A percentile compares a stretch with the other conserved stretches of the same genome.
phyloP scores from a whole-genome alignment of 257 asterid species.

The Marsdenia floribunda region DNA sequence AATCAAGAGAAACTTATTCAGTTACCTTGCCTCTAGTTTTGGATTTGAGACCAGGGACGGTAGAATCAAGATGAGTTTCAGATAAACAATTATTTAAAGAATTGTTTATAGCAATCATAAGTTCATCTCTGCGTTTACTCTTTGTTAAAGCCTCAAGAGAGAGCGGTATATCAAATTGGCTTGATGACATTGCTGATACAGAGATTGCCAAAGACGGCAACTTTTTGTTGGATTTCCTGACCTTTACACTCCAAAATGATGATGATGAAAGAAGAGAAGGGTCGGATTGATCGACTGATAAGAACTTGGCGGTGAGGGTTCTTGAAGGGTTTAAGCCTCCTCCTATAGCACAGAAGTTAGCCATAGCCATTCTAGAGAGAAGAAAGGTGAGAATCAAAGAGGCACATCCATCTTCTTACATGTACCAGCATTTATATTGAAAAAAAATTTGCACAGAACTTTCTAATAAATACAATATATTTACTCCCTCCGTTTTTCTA shows the following conservation, averaged over 20 bases:
- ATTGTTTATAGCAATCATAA: constrained; percentile 46
- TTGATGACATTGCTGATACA: constrained; percentile 37
- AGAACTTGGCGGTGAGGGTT: constrained; percentile 26
- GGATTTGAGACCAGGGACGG: constrained; percentile 64
- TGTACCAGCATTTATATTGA: too few relatives aligned
- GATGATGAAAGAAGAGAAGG: constrained; percentile 17
- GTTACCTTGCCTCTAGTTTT: constrained; percentile 86
- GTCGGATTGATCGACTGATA: constrained; percentile 9
- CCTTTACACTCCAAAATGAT: constrained; percentile 14
- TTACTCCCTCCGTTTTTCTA: too few relatives aligned
- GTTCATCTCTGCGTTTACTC: constrained; percentile 44
- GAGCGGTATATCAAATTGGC: constrained; percentile 22
- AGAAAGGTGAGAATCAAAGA: background rate
- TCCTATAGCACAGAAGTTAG: constrained; percentile 8
- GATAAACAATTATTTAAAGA: constrained; percentile 64
- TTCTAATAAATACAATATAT: too few relatives aligned
- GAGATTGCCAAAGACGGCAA: constrained; percentile 25
- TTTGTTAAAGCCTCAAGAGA: constrained; percentile 30
- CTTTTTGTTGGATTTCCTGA: constrained; percentile 26
- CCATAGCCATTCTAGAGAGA: constrained; percentile 4
- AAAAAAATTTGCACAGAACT: too few relatives aligned
- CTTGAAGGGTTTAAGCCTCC: constrained; percentile 40
- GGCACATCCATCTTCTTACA: too few relatives aligned
- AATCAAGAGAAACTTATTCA: background rate
- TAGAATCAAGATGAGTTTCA: constrained; percentile 68